Conservation (phyloP, 768 basidiomycete genomes). For the Paxillus ammoniavirescens region DNA sequence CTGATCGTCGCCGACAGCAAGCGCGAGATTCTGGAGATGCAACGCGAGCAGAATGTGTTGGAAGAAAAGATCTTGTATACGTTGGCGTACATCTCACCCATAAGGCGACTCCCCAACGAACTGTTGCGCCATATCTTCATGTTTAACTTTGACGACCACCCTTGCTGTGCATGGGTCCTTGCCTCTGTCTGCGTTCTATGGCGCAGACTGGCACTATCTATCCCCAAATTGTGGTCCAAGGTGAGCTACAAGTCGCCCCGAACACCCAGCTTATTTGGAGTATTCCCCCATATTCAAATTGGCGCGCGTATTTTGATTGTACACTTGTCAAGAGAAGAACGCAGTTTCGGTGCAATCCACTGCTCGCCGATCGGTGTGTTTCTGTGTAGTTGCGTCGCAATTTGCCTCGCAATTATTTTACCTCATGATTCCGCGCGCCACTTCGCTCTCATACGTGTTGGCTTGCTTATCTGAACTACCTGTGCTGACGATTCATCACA, state of each 20-base stretch:
- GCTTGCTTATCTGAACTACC: background rate
- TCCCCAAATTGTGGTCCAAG: slow-evolving; percentile 77
- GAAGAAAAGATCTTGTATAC: slow-evolving; percentile 49
- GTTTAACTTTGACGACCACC: slow-evolving; percentile 64
- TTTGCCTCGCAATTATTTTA: background rate
- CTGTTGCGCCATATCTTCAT: slow-evolving; percentile 72
- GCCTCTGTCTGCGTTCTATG: slow-evolving; percentile 66
- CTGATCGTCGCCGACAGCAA: slow-evolving; percentile 56
- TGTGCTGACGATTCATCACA: slow-evolving; percentile 27
- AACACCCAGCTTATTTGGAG: background rate
- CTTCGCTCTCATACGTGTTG: slow-evolving; percentile 1
- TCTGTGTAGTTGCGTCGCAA: background rate
- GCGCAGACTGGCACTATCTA: slow-evolving; percentile 61
- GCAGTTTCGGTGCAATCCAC: slow-evolving; percentile 1
- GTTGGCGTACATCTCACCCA: slow-evolving; percentile 69
- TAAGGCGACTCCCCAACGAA: slow-evolving; percentile 68
- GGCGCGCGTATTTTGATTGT: slow-evolving; percentile 12
- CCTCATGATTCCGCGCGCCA: background rate
- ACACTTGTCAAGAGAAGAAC: slow-evolving; percentile 13
- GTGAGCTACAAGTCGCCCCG: slow-evolving; percentile 38
- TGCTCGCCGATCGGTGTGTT: background rate
- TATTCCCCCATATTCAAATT: slow-evolving; percentile 4
- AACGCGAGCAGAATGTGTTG: slow-evolving; percentile 45
- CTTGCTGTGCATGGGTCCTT: slow-evolving; percentile 76
- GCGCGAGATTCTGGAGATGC: slow-evolving; percentile 52